These are phyloP conservation scores for Rhizopogon roseolus DNA, from an alignment of 768 basidiomycete genomes.

Conservation along the genomic window DNA sequence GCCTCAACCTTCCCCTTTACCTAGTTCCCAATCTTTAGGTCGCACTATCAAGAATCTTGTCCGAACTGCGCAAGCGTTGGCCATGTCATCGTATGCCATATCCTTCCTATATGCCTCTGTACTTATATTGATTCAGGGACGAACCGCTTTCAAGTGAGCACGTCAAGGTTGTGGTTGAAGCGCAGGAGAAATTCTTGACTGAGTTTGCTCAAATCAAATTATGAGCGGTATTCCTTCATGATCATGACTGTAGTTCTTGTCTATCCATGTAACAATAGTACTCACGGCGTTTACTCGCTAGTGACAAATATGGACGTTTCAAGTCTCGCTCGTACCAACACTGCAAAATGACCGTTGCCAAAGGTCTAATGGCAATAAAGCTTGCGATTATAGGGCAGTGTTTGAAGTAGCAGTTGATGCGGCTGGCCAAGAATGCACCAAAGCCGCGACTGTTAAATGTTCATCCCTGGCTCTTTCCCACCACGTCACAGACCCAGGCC, in stretches of 20 bases:
- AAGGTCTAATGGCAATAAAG: no score
- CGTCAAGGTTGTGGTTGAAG: conserved; percentile 18
- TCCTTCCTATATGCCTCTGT: not conserved
- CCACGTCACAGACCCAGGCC: no score
- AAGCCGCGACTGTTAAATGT: no score
- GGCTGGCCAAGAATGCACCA: no score
- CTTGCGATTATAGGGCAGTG: no score
- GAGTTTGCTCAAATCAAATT: conserved; percentile 10
- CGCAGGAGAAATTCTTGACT: conserved; percentile 21
- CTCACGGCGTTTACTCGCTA: not conserved
- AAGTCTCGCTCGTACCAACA: no score
- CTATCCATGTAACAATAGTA: not conserved
- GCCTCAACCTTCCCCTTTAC: not conserved
- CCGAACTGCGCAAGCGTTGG: conserved; percentile 26
- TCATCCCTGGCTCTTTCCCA: no score
- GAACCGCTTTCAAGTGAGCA: conserved; percentile 14
- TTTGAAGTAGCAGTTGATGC: no score
- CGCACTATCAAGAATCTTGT: conserved; percentile 28
- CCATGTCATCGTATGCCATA: conserved; percentile 16
- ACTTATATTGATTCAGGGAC: conserved; percentile 2
- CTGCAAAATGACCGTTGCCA: no score
- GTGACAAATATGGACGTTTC: not conserved
- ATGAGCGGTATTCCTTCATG: not conserved
- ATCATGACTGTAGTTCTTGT: not conserved
- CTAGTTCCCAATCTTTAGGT: conserved; percentile 5